These are phyloP conservation scores for Hypoxylon sp. DNA, from an alignment of 2,329 filamentous ascomycete species.

Conservation along the genomic window DNA sequence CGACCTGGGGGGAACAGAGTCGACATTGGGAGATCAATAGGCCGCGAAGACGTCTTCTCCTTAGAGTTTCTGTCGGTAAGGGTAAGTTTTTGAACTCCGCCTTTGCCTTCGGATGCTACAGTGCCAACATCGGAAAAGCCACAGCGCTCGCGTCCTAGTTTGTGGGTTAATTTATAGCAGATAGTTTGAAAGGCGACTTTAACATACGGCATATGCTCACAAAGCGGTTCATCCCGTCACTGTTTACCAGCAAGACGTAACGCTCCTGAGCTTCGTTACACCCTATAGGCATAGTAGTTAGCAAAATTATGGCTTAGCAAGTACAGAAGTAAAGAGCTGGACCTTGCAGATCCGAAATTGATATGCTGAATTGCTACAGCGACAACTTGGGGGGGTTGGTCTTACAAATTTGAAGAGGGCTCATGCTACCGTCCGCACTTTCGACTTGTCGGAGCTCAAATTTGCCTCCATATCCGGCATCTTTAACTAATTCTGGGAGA, in stretches of 20 bases:
- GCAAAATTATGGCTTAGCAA: too few relatives aligned
- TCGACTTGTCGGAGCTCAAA: slow-evolving; percentile 97
- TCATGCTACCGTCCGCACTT: slow-evolving; percentile 89
- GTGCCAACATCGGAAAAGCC: slow-evolving; percentile 91
- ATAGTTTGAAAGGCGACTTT: background rate
- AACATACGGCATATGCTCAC: slow-evolving; percentile 63
- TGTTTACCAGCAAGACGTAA: slow-evolving; percentile 90
- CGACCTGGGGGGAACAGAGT: slow-evolving; percentile 44
- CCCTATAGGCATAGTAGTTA: slow-evolving; percentile 12
- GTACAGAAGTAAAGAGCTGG: too few relatives aligned
- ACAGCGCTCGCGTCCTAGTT: slow-evolving; percentile 76
- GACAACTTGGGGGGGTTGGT: too few relatives aligned
- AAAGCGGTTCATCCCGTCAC: slow-evolving; percentile 81
- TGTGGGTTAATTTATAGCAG: slow-evolving; percentile 1
- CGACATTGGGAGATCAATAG: slow-evolving; percentile 45
- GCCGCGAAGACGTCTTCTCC: slow-evolving; percentile 36
- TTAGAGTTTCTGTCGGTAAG: slow-evolving; percentile 54
- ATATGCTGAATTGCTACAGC: too few relatives aligned
- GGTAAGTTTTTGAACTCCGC: slow-evolving; percentile 75
- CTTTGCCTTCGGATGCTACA: slow-evolving; percentile 68
- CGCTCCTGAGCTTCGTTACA: slow-evolving; percentile 94
- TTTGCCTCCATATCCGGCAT: slow-evolving; percentile 87
- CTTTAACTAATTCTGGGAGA: slow-evolving; percentile 74
- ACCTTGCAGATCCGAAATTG: background rate
- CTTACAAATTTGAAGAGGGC: slow-evolving; percentile 95